Evolutionary conservation across 345 rosid species (phyloP).

Genomic region (Geranium rotundifolium): DNA sequence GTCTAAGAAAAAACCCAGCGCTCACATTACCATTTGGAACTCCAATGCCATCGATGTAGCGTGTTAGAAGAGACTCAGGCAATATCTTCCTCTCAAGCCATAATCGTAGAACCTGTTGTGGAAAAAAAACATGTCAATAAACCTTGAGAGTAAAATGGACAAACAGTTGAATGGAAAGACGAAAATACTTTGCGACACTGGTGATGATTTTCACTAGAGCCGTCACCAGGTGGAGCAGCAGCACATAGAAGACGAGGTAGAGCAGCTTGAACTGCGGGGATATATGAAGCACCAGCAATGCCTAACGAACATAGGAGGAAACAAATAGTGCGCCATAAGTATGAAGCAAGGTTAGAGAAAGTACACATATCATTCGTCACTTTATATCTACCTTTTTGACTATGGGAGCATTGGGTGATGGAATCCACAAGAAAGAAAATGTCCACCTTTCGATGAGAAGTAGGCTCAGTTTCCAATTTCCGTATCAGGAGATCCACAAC

Average conservation of each 20-base stretch:
- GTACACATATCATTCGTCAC: background rate
- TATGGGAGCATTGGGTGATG: slow-evolving; percentile 84
- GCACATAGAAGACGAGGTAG: slow-evolving; percentile 89
- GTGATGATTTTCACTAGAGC: slow-evolving; percentile 91
- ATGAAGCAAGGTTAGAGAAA: background rate
- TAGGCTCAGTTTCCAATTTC: slow-evolving; percentile 81
- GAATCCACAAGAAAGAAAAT: slow-evolving; percentile 93
- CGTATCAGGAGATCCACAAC: slow-evolving; percentile 84
- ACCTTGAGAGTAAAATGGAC: slow-evolving; percentile 9
- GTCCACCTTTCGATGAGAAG: slow-evolving; percentile 75
- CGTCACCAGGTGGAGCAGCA: slow-evolving; percentile 78
- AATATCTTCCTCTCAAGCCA: slow-evolving; percentile 90
- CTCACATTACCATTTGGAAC: slow-evolving; percentile 56
- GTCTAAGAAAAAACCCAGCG: slow-evolving; percentile 50
- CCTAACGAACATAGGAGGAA: slow-evolving; percentile 28
- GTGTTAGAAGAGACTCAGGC: slow-evolving; percentile 64
- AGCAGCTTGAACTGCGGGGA: slow-evolving; percentile 82
- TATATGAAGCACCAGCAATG: slow-evolving; percentile 70
- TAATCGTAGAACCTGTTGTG: slow-evolving; percentile 61
- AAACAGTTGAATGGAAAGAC: no score
- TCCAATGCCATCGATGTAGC: slow-evolving; percentile 72
- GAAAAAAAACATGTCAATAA: slow-evolving; percentile 5
- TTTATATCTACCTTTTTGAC: slow-evolving; percentile 55
- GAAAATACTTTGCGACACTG: slow-evolving; percentile 76
- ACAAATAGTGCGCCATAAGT: background rate